Conservation (phyloP, 2,329 filamentous ascomycete genomes). For the Rutstroemia sydowiana region DNA sequence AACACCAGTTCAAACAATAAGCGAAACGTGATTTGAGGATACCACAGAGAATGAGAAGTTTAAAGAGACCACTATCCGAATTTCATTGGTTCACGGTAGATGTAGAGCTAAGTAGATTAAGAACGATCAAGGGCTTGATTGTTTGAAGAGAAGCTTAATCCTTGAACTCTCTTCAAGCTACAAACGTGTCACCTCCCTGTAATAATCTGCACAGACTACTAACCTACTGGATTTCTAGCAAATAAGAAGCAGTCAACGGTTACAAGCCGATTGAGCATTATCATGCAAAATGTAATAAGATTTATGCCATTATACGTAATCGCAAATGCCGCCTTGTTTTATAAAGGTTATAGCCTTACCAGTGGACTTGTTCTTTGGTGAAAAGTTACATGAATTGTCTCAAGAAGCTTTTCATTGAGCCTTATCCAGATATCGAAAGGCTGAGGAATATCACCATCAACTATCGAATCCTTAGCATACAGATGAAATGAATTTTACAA, state of each 20-base stretch:
- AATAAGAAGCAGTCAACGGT: neutral
- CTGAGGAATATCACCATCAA: neutral
- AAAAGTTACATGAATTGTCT: neutral
- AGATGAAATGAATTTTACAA: neutral
- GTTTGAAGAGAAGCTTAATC: slow-evolving; percentile 6
- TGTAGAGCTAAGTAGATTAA: neutral
- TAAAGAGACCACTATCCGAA: neutral
- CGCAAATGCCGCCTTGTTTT: neutral
- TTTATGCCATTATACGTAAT: neutral
- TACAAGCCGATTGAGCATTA: neutral
- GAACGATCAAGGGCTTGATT: neutral
- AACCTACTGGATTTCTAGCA: neutral
- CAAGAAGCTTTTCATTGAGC: neutral
- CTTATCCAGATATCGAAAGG: neutral
- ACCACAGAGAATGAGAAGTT: neutral
- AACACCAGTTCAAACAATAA: neutral
- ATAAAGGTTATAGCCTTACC: neutral
- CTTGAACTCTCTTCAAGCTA: neutral
- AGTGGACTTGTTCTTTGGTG: neutral
- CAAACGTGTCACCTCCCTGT: too few species aligned
- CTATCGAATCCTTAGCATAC: neutral
- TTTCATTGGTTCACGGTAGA: neutral
- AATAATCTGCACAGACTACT: neutral
- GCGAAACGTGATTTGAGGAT: neutral
- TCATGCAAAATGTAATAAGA: slow-evolving; percentile 6